A percentile compares a stretch with the other conserved stretches of the same genome.
Conservation (phyloP, 805 yeast genomes). For the Metschnikowia lunata region DNA sequence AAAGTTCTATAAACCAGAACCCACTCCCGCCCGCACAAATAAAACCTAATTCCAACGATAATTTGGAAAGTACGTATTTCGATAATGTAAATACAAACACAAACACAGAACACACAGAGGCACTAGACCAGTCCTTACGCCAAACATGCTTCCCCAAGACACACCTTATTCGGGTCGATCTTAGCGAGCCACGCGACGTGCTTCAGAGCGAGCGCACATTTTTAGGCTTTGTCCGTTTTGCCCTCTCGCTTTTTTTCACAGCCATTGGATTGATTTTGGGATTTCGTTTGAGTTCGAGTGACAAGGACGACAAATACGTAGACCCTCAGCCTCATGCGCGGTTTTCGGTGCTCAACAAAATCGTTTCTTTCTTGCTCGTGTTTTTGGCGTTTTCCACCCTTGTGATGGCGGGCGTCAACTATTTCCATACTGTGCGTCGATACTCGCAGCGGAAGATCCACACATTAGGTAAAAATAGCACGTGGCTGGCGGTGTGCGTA, state of each 20-base stretch:
- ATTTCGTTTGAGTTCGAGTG: conserved; percentile 33
- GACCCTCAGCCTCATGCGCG: not conserved
- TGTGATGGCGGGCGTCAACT: conserved; percentile 37
- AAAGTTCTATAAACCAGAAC: too few species aligned
- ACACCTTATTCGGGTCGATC: conserved; percentile 10
- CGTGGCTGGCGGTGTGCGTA: conserved; percentile 30
- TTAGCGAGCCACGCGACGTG: conserved; percentile 49
- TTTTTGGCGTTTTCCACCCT: conserved; percentile 36
- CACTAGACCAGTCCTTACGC: not conserved
- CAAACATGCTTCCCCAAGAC: conserved; percentile 11
- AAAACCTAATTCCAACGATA: not conserved
- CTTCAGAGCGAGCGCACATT: conserved; percentile 52
- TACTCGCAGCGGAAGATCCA: conserved; percentile 41
- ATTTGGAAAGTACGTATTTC: not conserved
- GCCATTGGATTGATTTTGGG: conserved; percentile 45
- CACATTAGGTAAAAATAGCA: conserved; percentile 30
- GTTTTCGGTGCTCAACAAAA: conserved; percentile 11
- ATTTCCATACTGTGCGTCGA: conserved; percentile 40
- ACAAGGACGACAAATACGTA: not conserved
- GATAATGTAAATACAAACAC: not conserved
- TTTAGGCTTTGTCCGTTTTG: conserved; percentile 44
- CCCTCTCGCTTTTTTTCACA: conserved; percentile 42
- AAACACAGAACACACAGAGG: not conserved
- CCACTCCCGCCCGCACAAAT: too few species aligned
- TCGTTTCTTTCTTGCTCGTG: conserved; percentile 35